phyloP scores from a whole-genome alignment of 352 stramenopile genomes.

The Pythium brachiatum region DNA sequence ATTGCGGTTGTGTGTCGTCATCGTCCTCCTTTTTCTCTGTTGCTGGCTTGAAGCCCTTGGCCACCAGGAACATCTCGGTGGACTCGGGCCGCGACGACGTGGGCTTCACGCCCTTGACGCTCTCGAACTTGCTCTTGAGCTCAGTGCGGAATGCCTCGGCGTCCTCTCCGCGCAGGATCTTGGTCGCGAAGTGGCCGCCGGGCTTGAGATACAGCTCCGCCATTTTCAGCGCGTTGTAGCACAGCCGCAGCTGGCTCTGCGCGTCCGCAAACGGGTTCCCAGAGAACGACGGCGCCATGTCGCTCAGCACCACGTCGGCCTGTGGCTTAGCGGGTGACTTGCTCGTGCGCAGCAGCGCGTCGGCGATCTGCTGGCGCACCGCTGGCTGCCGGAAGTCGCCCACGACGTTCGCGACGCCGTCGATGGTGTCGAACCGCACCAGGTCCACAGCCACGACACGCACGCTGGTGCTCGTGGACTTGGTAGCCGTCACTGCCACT shows the following conservation, averaged over 20 bases:
- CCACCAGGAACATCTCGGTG: constrained; percentile 83
- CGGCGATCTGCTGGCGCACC: constrained; percentile 55
- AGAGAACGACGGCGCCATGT: constrained; percentile 87
- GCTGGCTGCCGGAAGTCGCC: constrained; percentile 74
- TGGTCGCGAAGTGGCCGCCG: constrained; percentile 76
- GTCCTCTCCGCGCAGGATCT: constrained; percentile 77
- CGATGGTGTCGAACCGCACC: constrained; percentile 62
- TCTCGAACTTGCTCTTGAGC: constrained; percentile 66
- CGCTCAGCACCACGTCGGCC: constrained; percentile 81
- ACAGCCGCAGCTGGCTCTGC: constrained; percentile 78
- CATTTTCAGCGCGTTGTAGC: constrained; percentile 84
- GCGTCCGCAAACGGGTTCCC: constrained; percentile 75
- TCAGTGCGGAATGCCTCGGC: constrained; percentile 73
- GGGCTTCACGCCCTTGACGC: constrained; percentile 82
- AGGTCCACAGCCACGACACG: constrained; percentile 80
- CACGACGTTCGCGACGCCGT: constrained; percentile 66
- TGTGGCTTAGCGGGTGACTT: constrained; percentile 20
- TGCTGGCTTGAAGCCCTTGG: constrained; percentile 54
- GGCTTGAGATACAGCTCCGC: constrained; percentile 76
- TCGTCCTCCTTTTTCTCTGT: not conserved
- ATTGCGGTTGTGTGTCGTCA: not conserved
- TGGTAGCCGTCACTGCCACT: constrained; percentile 64
- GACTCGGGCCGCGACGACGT: constrained; percentile 75
- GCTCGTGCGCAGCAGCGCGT: constrained; percentile 31
- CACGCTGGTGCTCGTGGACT: constrained; percentile 17